Base-by-base conservation (phyloP, 169 alveolate species). In the Babesia ovis region DNA sequence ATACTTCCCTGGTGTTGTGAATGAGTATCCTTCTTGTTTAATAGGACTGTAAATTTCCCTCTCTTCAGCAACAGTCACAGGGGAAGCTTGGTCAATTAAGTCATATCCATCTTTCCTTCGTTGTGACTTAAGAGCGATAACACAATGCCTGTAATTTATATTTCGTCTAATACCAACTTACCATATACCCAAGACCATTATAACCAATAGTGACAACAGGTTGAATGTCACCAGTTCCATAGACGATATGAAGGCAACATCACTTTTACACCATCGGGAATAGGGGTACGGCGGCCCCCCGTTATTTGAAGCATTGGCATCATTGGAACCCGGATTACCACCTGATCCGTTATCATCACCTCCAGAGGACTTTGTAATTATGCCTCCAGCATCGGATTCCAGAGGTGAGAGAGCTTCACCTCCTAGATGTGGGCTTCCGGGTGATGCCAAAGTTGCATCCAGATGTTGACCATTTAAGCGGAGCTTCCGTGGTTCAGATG, bases 11-110 rank as follows among this genome's bases (percentile, higher is more conserved):
- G 87, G 87, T n/a, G 45, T 12, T 27, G 87, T 79, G 61, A 25
- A 58, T 25, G 67, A 54, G 18, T 79, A 79, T 2, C 87, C 87
- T 22, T 79, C 83, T 31, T 64, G 74, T n/a, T 79, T 80, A 14
- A 62, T 9, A 2, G 55, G 11, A 22, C 43, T 23, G 27, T 23
- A n/a, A 1, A 18, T 12, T 4, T 64, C 74, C 2, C 14, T 18
- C 9, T 37, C 41, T 4, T 64, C 74, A 29, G 42, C 34, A 31
- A 37, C 50, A 2, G 61, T 64, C 37, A 23, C 29, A 0, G 74
- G 59, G 34, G 22, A 16, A 8, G 53, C 34, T 54, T 64, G 62
- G 22, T 48, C 74, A 11, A 27, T 1, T 0, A n/a, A 22, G 3
- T 46, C 51, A 32, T 64, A 64, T 29, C 62, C 74, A 22, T 29